Percentiles rank a stretch among this genome's conserved stretches.
phyloP scores from a whole-genome alignment of 345 rosid species.

The Pistacia vera region DNA sequence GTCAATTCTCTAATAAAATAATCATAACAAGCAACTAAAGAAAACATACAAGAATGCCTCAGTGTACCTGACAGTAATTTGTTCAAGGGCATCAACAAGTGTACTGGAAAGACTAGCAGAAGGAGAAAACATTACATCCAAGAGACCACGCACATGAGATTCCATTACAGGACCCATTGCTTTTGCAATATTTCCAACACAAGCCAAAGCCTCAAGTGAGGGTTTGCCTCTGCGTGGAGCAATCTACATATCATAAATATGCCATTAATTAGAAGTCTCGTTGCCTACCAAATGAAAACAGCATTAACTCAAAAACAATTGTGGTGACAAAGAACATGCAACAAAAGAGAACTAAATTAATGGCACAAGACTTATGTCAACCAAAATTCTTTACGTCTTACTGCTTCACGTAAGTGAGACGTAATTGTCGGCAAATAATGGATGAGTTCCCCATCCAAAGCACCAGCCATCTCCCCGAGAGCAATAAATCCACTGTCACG shows the following conservation, averaged over 20 bases:
- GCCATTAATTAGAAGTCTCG: conserved; percentile 18
- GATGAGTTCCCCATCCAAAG: conserved; percentile 93
- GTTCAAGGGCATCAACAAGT: conserved; percentile 88
- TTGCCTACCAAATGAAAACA: conserved; percentile 9
- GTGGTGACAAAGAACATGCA: conserved; percentile 15
- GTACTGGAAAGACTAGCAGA: conserved; percentile 83
- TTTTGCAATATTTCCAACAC: conserved; percentile 96
- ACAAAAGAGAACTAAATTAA: conserved; percentile 18
- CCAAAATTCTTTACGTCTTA: conserved; percentile 36
- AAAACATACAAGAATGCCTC: conserved; percentile 17
- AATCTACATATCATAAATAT: conserved; percentile 55
- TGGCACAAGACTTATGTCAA: neutral
- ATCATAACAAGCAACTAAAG: conserved; percentile 13
- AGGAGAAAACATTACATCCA: conserved; percentile 87
- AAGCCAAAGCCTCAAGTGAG: conserved; percentile 93
- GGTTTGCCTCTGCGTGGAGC: conserved; percentile 98
- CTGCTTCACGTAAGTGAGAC: conserved; percentile 92
- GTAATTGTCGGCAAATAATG: conserved; percentile 95
- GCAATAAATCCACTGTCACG: conserved; percentile 98
- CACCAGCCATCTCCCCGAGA: conserved; percentile 99
- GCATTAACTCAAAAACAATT: conserved; percentile 10
- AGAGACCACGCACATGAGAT: conserved; percentile 74
- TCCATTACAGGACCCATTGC: conserved; percentile 93
- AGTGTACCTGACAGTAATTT: conserved; percentile 73
- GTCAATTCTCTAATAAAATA: neutral